Base-by-base conservation (phyloP, 2,329 filamentous ascomycete species). In the Onygena corvina region DNA sequence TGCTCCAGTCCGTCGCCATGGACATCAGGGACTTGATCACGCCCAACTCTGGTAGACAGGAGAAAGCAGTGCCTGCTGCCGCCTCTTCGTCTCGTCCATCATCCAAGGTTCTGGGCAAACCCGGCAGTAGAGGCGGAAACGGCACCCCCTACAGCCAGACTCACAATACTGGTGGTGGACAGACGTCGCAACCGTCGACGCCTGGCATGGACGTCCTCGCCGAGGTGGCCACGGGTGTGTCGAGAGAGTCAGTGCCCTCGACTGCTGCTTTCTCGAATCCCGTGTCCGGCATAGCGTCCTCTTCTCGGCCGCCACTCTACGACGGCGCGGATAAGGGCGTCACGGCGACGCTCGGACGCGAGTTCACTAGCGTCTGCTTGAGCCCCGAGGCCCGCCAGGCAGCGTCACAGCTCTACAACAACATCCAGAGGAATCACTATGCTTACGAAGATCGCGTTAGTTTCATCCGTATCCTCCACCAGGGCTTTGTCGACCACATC, bases 181-280 rank as follows among this genome's bases (percentile, higher is more conserved):
- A 46, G 30, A 46, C 42, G 8, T 8, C 30, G n/a, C 7, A 7
- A 5, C 42, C 66, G 1, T 69, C 71, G 9, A 71, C 69, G 3
- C 64, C 67, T 2, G 69, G 67, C n/a, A 71, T 73, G 63, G 71
- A 73, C 53, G 67, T 68, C n/a, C 57, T 73, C 48, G 69, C 69
- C 23, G 71, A 73, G 52, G 58, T 71, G 25, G 69, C 70, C n/a
- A n/a, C n/a, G n/a, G n/a, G n/a, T n/a, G n/a, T 56, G 64, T n/a
- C 30, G 9, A 11, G 60, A 67, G 35, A 53, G 68, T 20, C 60
- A 66, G 38, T 64, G 56, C 40, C 61, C 55, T 36, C 40, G 64
- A 14, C n/a, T n/a, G n/a, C n/a, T n/a, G 62, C 47, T 18, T n/a
- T n/a, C n/a, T 46, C 64, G n/a, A 64, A 68, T 46, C 64, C 65